A percentile compares a stretch with the other conserved stretches of the same genome.
Evolutionary conservation across 768 basidiomycete species (phyloP).

Genomic region (button mushroom (Agaricus bisporus)): DNA sequence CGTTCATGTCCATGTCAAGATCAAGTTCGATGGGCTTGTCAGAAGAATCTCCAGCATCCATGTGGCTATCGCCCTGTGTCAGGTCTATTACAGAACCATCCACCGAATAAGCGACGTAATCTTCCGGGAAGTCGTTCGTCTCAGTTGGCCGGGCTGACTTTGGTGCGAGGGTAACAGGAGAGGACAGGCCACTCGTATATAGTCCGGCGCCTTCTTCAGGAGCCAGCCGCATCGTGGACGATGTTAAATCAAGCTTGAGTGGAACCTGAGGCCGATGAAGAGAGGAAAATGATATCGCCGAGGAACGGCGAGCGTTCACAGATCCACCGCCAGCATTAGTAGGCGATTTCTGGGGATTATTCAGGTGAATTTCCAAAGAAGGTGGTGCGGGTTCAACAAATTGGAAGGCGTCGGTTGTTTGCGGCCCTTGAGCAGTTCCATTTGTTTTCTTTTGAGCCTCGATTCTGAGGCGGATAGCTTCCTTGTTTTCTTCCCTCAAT

Average conservation of each 20-base stretch:
- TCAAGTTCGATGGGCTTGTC: constrained; percentile 83
- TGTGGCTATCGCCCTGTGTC: constrained; percentile 24
- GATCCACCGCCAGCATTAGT: constrained; percentile 28
- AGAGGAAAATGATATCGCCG: constrained; percentile 75
- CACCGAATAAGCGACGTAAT: constrained; percentile 39
- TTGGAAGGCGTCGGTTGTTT: constrained; percentile 1
- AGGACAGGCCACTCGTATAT: constrained; percentile 57
- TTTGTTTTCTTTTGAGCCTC: constrained; percentile 25
- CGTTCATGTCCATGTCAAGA: constrained; percentile 66
- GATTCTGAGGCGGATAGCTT: constrained; percentile 9
- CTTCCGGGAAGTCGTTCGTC: constrained; percentile 51
- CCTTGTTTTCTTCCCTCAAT: constrained; percentile 44
- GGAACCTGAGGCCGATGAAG: constrained; percentile 67
- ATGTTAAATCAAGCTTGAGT: constrained; percentile 78
- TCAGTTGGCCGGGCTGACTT: constrained; percentile 63
- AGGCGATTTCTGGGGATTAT: constrained; percentile 26
- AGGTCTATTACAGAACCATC: constrained; percentile 54
- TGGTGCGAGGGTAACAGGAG: constrained; percentile 78
- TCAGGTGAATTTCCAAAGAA: constrained; percentile 15
- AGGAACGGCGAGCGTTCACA: constrained; percentile 42
- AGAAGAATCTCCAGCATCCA: constrained; percentile 50
- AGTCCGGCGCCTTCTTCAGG: constrained; percentile 58
- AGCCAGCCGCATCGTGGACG: constrained; percentile 56
- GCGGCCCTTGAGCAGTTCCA: constrained; percentile 16
- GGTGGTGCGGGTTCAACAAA: constrained; percentile 8